These are phyloP conservation scores for Datura wrightii DNA, from an alignment of 257 asterid species.

Conservation along the genomic window DNA sequence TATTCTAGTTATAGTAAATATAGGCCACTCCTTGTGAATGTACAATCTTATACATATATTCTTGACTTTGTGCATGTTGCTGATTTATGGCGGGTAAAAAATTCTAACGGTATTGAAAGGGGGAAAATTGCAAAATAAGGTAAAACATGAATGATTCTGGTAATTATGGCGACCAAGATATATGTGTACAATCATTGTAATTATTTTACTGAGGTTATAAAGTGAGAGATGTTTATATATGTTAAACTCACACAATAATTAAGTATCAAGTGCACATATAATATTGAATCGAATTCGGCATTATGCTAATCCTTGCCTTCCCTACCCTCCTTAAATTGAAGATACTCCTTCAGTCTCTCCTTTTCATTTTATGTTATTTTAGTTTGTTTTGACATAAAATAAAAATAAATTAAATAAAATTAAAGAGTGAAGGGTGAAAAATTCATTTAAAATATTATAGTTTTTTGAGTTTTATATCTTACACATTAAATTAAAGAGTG, in stretches of 20 bases:
- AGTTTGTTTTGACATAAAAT: too few relatives aligned
- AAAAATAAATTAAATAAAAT: too few relatives aligned
- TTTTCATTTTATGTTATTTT: too few relatives aligned
- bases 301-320: neutral
- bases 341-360: too few relatives aligned
- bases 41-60: neutral
- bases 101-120: too few relatives aligned
- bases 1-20: neutral
- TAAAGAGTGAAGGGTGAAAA: too few relatives aligned
- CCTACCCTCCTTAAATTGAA: too few relatives aligned
- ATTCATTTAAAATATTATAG: too few relatives aligned
- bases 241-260: slow-evolving; percentile 10
- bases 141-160: slow-evolving; percentile 2
- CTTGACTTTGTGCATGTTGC: neutral
- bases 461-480: too few relatives aligned
- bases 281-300: slow-evolving; percentile 1
- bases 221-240: slow-evolving; percentile 24
- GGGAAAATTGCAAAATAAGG: neutral
- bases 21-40: neutral
- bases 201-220: neutral
- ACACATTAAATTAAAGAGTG: too few relatives aligned
- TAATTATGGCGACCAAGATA: slow-evolving; percentile 19
- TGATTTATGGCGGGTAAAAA: neutral
- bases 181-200: slow-evolving; percentile 2
- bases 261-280: slow-evolving; percentile 23